Evolutionary conservation across 768 basidiomycete species (phyloP).

Genomic region (Amanita pseudoporphyria): DNA sequence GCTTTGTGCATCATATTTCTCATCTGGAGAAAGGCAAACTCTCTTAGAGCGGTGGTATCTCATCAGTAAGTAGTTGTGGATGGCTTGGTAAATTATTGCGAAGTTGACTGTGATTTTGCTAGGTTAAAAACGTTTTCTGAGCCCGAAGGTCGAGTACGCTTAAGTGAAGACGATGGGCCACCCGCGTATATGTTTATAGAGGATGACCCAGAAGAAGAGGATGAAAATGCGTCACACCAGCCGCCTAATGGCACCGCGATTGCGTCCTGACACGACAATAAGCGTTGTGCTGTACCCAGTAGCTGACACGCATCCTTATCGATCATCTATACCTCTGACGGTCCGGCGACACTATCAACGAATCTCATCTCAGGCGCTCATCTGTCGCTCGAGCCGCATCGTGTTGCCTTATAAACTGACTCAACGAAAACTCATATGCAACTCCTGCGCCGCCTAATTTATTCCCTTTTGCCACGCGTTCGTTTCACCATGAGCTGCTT

Average conservation of each 20-base stretch:
- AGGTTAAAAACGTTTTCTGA: slow-evolving; percentile 51
- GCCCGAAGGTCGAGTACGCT: slow-evolving; percentile 49
- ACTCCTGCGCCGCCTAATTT: too few relatives aligned
- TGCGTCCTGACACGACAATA: not conserved
- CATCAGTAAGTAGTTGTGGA: slow-evolving; percentile 38
- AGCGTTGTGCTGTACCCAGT: not conserved
- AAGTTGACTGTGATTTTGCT: not conserved
- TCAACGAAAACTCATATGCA: too few relatives aligned
- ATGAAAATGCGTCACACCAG: slow-evolving; percentile 16
- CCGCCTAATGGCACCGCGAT: not conserved
- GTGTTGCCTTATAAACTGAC: too few relatives aligned
- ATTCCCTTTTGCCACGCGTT: too few relatives aligned
- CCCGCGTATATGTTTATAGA: slow-evolving; percentile 58
- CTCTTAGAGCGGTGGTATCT: slow-evolving; percentile 47
- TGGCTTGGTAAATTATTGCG: not conserved
- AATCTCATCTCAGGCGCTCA: too few relatives aligned
- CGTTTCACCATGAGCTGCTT: too few relatives aligned
- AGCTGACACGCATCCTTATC: not conserved
- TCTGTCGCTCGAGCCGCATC: too few relatives aligned
- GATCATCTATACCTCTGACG: not conserved
- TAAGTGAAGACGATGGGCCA: slow-evolving; percentile 65
- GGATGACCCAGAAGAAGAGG: slow-evolving; percentile 48
- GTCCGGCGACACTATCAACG: too few relatives aligned
- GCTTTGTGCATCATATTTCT: slow-evolving; percentile 49
- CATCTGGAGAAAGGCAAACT: slow-evolving; percentile 52